These are phyloP conservation scores for Candida vaughaniae DNA, from an alignment of 805 yeast genomes.

Conservation along the genomic window DNA sequence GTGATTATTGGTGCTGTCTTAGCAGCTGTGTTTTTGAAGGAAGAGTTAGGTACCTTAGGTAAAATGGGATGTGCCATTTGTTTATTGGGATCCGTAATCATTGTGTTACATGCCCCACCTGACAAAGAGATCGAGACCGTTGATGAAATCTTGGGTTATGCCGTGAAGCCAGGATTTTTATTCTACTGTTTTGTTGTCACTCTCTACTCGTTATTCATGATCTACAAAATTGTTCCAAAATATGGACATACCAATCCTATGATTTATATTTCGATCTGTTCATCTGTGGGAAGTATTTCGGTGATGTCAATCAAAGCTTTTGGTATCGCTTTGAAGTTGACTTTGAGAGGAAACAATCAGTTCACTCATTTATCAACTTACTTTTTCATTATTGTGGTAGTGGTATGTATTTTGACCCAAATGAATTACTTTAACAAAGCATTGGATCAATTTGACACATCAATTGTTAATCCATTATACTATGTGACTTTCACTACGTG, in stretches of 20 bases:
- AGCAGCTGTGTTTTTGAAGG: conserved; percentile 81
- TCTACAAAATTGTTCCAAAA: conserved; percentile 77
- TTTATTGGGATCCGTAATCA: conserved; percentile 81
- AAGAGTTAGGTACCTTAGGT: conserved; percentile 84
- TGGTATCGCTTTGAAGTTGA: conserved; percentile 86
- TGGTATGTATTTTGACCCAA: conserved; percentile 79
- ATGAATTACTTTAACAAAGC: conserved; percentile 95
- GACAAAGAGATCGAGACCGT: conserved; percentile 86
- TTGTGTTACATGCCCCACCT: conserved; percentile 91
- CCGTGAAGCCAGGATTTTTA: conserved; percentile 74
- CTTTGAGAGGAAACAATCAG: conserved; percentile 83
- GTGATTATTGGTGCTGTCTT: conserved; percentile 90
- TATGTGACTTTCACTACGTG: conserved; percentile 90
- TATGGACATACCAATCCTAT: conserved; percentile 82
- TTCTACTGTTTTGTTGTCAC: conserved; percentile 63
- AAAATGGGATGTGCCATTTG: conserved; percentile 93
- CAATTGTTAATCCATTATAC: conserved; percentile 86
- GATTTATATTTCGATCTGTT: conserved; percentile 86
- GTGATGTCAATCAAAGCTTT: conserved; percentile 92
- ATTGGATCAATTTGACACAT: conserved; percentile 87
- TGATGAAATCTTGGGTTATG: conserved; percentile 81
- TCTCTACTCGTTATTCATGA: conserved; percentile 71
- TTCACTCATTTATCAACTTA: conserved; percentile 83
- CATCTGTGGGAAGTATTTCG: conserved; percentile 85
- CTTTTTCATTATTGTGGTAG: conserved; percentile 74